These are phyloP conservation scores for Pichia cabralensis DNA, from an alignment of 805 yeast species.

Conservation along the genomic window DNA sequence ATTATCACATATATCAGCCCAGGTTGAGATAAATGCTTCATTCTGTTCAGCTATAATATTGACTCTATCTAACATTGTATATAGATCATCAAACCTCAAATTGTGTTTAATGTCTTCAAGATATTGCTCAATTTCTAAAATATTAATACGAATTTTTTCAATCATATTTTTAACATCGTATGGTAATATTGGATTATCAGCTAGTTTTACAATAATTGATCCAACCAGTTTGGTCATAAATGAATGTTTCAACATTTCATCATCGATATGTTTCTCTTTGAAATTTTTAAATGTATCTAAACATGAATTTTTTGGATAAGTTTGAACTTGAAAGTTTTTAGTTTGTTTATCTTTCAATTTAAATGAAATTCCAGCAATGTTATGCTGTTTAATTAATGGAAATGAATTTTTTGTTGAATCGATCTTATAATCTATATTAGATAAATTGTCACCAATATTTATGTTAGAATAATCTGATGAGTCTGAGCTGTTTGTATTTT, in stretches of 20 bases:
- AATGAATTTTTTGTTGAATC: slow-evolving; percentile 16
- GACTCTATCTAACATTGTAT: slow-evolving; percentile 33
- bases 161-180: slow-evolving; percentile 44
- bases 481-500: slow-evolving; percentile 16
- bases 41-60: slow-evolving; percentile 36
- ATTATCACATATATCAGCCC: slow-evolving; percentile 47
- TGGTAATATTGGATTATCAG: slow-evolving; percentile 72
- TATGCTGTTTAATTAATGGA: slow-evolving; percentile 54
- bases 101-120: slow-evolving; percentile 1
- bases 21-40: slow-evolving; percentile 47
- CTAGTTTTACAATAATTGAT: slow-evolving; percentile 42
- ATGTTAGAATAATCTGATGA: slow-evolving; percentile 48
- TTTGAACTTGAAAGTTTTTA: slow-evolving; percentile 14
- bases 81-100: slow-evolving; percentile 18
- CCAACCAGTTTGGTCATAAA: slow-evolving; percentile 49
- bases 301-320: slow-evolving; percentile 45
- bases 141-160: slow-evolving; percentile 31
- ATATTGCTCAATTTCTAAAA: slow-evolving; percentile 37
- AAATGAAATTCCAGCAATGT: slow-evolving; percentile 61
- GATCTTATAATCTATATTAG: background rate
- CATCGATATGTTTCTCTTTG: slow-evolving; percentile 38
- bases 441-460: no score
- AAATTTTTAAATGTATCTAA: slow-evolving; percentile 55
- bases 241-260: slow-evolving; percentile 43
- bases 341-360: slow-evolving; percentile 29